A percentile compares a stretch with the other conserved stretches of the same genome.
Conservation (phyloP, 768 basidiomycete genomes). For the Termitomyces sp. region DNA sequence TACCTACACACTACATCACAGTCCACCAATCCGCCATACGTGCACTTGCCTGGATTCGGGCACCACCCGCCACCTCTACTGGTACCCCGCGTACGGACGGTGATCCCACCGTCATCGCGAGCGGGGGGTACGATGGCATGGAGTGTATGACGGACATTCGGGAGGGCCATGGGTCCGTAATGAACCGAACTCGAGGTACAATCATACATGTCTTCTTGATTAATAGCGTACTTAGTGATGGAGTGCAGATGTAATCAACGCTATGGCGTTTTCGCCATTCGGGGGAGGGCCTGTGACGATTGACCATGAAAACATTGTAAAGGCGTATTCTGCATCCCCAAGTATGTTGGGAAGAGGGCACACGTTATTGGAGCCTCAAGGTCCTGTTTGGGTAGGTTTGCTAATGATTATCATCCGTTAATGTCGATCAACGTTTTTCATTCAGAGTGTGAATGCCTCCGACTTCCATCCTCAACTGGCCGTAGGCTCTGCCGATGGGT, state of each 20-base stretch:
- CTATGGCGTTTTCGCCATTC: conserved; percentile 66
- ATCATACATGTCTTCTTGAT: not conserved
- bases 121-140: conserved; percentile 80
- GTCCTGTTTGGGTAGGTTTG: conserved; percentile 78
- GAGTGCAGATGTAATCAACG: conserved; percentile 63
- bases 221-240: not conserved
- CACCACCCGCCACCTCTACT: conserved; percentile 51
- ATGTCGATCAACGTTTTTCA: not conserved
- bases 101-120: conserved; percentile 73
- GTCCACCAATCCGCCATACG: conserved; percentile 83
- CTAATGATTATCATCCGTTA: not conserved
- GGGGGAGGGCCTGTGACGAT: conserved; percentile 71
- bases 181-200: conserved; percentile 77
- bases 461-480: conserved; percentile 88
- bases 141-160: conserved; percentile 76
- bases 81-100: conserved; percentile 45
- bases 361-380: conserved; percentile 67
- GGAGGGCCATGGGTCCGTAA: conserved; percentile 61
- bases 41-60: conserved; percentile 70
- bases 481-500: conserved; percentile 81
- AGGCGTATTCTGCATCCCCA: conserved; percentile 70
- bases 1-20: conserved; percentile 71
- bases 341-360: conserved; percentile 75
- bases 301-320: conserved; percentile 81
- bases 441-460: conserved; percentile 68